phyloP scores from a whole-genome alignment of 805 yeast genomes.

The Zygosaccharomyces siamensis region DNA sequence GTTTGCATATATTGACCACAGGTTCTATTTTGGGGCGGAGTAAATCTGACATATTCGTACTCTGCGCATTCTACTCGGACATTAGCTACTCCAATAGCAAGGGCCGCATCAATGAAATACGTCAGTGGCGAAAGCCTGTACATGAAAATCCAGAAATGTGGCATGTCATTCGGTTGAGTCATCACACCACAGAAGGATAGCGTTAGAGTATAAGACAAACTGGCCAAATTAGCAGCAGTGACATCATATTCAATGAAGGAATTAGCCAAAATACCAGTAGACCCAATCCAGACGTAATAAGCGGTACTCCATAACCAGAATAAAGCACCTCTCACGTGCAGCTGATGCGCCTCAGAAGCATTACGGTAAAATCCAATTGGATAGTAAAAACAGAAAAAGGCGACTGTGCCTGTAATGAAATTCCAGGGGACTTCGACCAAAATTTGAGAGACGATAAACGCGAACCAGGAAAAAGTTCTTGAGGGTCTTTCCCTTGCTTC shows the following conservation, averaged over 20 bases:
- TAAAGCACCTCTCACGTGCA: conserved; percentile 53
- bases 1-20: conserved; percentile 51
- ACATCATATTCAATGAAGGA: conserved; percentile 57
- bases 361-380: conserved; percentile 64
- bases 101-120: conserved; percentile 53
- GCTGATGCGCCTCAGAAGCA: conserved; percentile 48
- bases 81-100: conserved; percentile 53
- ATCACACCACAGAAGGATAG: conserved; percentile 77
- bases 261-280: conserved; percentile 54
- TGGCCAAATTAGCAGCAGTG: conserved; percentile 59
- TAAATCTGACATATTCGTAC: conserved; percentile 44
- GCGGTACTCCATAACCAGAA: conserved; percentile 43
- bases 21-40: conserved; percentile 51
- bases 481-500: conserved; percentile 74
- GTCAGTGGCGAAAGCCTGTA: conserved; percentile 69
- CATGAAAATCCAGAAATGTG: conserved; percentile 80
- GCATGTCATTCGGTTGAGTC: conserved; percentile 51
- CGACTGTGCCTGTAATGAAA: conserved; percentile 53
- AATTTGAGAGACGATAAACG: conserved; percentile 58
- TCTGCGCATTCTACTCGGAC: conserved; percentile 44
- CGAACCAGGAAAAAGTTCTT: conserved; percentile 62
- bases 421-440: conserved; percentile 66
- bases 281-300: conserved; percentile 50
- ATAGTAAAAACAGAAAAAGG: conserved; percentile 61
- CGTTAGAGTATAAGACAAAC: conserved; percentile 54